phyloP scores from a whole-genome alignment of 2,329 filamentous ascomycete genomes.

The Endothia cerciana region DNA sequence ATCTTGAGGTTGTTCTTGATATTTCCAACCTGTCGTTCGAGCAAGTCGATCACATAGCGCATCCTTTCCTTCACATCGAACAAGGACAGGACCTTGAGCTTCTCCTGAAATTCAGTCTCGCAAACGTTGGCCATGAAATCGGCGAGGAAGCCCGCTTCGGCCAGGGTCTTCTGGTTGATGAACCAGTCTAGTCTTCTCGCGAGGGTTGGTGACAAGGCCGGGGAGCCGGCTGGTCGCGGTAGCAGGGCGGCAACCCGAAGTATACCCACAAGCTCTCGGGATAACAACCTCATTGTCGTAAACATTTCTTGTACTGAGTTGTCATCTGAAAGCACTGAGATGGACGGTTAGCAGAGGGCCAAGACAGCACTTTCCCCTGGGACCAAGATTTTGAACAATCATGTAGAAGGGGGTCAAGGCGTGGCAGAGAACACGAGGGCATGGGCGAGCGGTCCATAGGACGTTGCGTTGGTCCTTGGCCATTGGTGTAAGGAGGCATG shows the following conservation, averaged over 20 bases:
- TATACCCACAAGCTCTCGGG: constrained; percentile 82
- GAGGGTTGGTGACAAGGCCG: constrained; percentile 78
- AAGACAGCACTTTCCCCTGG: background rate
- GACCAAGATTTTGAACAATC: too few species aligned
- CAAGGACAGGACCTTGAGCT: constrained; percentile 82
- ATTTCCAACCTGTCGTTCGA: constrained; percentile 78
- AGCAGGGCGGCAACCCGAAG: constrained; percentile 85
- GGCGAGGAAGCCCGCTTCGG: constrained; percentile 82
- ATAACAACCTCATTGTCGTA: constrained; percentile 78
- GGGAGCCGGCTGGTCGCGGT: constrained; percentile 65
- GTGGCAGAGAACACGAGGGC: too few species aligned
- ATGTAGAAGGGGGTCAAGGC: too few species aligned
- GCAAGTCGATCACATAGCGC: constrained; percentile 78
- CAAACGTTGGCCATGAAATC: constrained; percentile 97
- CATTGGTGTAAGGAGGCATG: too few species aligned
- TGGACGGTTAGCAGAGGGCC: constrained; percentile 10
- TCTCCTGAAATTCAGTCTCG: constrained; percentile 87
- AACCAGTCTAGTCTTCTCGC: constrained; percentile 85
- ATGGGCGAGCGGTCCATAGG: too few species aligned
- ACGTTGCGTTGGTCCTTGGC: too few species aligned
- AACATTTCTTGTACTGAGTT: constrained; percentile 73
- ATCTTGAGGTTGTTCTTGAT: constrained; percentile 90
- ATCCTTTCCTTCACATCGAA: constrained; percentile 78
- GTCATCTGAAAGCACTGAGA: constrained; percentile 50
- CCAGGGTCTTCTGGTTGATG: constrained; percentile 79